These are phyloP conservation scores for Durio zibethinus DNA, from an alignment of 345 rosid species.

Conservation along the genomic window DNA sequence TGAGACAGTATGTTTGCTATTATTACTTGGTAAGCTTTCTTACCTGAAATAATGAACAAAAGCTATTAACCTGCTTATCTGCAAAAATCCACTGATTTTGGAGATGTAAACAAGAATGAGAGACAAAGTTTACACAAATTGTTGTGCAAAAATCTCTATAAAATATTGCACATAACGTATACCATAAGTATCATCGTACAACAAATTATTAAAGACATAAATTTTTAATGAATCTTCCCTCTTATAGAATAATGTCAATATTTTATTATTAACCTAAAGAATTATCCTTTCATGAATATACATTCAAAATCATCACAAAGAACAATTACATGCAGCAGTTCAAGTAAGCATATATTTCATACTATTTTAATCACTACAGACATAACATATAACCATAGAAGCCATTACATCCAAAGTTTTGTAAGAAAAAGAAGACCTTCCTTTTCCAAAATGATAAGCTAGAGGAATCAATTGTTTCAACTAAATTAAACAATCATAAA, in stretches of 20 bases:
- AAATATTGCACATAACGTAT: too few species aligned
- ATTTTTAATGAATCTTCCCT: not conserved
- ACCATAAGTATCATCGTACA: not conserved
- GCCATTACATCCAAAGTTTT: not conserved
- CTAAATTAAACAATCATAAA: not conserved
- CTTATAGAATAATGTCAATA: not conserved
- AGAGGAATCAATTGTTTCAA: not conserved
- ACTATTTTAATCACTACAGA: not conserved
- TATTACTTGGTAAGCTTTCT: constrained; percentile 13
- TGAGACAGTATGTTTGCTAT: constrained; percentile 1
- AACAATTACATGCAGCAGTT: not conserved
- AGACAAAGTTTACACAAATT: too few species aligned
- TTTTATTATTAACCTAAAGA: not conserved
- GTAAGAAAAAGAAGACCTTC: not conserved
- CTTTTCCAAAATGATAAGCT: not conserved
- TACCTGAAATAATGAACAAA: constrained; percentile 60
- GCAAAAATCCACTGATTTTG: constrained; percentile 75
- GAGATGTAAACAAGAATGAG: too few species aligned
- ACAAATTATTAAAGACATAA: not conserved
- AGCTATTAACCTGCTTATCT: constrained; percentile 40
- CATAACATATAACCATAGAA: not conserved
- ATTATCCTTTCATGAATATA: not conserved
- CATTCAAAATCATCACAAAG: not conserved
- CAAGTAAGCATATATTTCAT: not conserved
- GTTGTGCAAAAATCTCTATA: too few species aligned